Conservation (phyloP, 352 stramenopile species). For the Phytophthora tubulina region DNA sequence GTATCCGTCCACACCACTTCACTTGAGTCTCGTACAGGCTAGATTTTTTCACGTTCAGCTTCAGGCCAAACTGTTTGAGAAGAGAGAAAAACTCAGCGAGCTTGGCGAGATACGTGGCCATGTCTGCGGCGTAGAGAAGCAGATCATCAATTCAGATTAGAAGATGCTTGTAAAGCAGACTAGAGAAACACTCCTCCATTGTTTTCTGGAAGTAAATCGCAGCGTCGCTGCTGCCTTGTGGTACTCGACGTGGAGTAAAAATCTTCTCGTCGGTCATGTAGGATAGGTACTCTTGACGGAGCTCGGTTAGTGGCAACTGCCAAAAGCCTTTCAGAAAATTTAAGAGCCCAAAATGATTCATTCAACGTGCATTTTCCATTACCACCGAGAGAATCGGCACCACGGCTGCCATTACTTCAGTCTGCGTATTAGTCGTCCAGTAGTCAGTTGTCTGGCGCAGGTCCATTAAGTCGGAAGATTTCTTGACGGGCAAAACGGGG, state of each 20-base stretch:
- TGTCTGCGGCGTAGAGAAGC: neutral
- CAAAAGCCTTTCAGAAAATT: neutral
- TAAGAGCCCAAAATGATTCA: neutral
- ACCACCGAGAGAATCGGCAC: constrained; percentile 23
- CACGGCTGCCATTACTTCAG: constrained; percentile 17
- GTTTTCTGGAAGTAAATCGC: neutral
- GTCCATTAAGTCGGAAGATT: too few relatives aligned
- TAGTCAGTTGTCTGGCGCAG: too few relatives aligned
- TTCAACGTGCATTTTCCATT: constrained; percentile 18
- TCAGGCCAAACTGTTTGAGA: neutral
- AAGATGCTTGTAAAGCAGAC: neutral
- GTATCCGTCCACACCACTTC: neutral
- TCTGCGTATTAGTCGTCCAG: neutral
- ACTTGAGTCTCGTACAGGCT: neutral
- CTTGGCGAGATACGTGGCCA: neutral
- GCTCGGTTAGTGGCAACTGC: neutral
- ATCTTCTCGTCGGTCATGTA: constrained; percentile 1
- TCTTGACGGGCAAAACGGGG: too few relatives aligned
- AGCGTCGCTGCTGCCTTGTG: neutral
- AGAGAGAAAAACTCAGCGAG: neutral
- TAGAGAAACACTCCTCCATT: neutral
- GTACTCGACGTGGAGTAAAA: neutral
- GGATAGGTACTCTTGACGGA: neutral
- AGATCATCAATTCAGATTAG: neutral
- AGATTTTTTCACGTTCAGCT: neutral